Percentiles rank a stretch among this genome's conserved stretches.
Conservation (phyloP, 2,329 filamentous ascomycete species). For the Pseudocercospora fuligena region DNA sequence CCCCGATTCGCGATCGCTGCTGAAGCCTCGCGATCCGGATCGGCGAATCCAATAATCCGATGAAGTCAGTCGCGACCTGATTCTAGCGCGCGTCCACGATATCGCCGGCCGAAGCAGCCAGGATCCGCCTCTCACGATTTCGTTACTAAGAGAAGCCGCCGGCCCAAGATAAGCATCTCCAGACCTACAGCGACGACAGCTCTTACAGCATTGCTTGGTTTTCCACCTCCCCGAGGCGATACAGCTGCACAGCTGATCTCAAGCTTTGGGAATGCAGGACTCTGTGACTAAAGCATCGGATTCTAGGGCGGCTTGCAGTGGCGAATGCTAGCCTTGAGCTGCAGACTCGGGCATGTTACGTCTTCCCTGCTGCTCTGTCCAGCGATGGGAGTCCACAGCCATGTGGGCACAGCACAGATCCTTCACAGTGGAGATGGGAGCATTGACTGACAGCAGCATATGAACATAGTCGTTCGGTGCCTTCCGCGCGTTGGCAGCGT, state of each 20-base stretch:
- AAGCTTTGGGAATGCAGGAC: slow-evolving; percentile 1
- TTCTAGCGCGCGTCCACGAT: neutral
- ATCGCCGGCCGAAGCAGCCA: slow-evolving; percentile 13
- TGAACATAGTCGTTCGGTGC: neutral
- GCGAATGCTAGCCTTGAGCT: slow-evolving; percentile 3
- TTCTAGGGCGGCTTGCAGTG: neutral
- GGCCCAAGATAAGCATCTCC: slow-evolving; percentile 24
- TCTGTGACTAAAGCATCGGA: slow-evolving; percentile 6
- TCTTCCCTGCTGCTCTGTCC: neutral
- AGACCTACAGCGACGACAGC: slow-evolving; percentile 13
- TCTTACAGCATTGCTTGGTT: slow-evolving; percentile 5
- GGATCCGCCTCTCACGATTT: slow-evolving; percentile 11
- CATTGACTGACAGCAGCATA: slow-evolving; percentile 1
- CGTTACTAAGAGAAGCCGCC: slow-evolving; percentile 15
- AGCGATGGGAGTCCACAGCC: neutral
- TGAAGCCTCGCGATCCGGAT: neutral
- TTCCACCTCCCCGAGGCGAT: neutral
- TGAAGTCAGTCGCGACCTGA: neutral
- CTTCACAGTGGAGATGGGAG: neutral
- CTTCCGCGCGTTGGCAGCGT: neutral
- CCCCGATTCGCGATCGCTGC: neutral
- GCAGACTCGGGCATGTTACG: neutral
- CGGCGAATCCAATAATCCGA: neutral
- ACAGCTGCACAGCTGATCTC: neutral
- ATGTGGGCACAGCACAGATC: slow-evolving; percentile 1